A percentile compares a stretch with the other conserved stretches of the same genome.
These are phyloP conservation scores for Colletotrichum musicola DNA, from an alignment of 2,329 filamentous ascomycete species.

Conservation along the genomic window DNA sequence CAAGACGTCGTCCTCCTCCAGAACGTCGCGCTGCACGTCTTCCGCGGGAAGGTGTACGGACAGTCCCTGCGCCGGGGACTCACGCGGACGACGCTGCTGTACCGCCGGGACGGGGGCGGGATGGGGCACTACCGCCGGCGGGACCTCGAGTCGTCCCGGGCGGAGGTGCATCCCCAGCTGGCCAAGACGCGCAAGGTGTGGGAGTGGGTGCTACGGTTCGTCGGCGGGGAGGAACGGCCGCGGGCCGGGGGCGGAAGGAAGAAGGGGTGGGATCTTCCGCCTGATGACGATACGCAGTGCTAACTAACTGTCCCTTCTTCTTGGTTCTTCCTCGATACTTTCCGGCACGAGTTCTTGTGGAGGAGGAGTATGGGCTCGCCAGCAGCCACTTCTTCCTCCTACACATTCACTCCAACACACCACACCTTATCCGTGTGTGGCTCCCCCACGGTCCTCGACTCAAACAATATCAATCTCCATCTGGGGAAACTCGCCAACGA, in stretches of 20 bases:
- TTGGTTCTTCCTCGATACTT: neutral
- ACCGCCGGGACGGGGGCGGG: conserved; percentile 64
- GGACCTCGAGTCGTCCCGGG: conserved; percentile 55
- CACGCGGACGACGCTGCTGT: conserved; percentile 77
- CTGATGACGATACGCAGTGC: conserved; percentile 56
- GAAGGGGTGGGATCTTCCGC: conserved; percentile 54
- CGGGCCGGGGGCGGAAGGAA: conserved; percentile 34
- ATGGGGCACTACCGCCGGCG: conserved; percentile 69
- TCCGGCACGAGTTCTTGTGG: too few species aligned
- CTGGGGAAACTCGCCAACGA: too few species aligned
- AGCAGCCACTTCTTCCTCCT: too few species aligned
- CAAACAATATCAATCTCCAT: too few species aligned
- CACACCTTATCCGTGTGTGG: too few species aligned
- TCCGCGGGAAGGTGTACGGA: conserved; percentile 83
- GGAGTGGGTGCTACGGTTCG: conserved; percentile 81
- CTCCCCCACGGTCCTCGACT: too few species aligned
- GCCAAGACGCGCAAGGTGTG: conserved; percentile 76
- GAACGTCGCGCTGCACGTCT: conserved; percentile 83
- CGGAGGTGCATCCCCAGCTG: conserved; percentile 61
- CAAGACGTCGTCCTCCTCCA: conserved; percentile 85
- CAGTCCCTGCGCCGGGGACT: conserved; percentile 81
- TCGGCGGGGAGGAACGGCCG: conserved; percentile 55
- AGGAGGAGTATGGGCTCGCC: too few species aligned
- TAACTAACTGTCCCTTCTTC: neutral
- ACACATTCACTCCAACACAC: too few species aligned